Base-by-base conservation (phyloP, 176 grass and related monocot species). In the Lolium rigidum region DNA sequence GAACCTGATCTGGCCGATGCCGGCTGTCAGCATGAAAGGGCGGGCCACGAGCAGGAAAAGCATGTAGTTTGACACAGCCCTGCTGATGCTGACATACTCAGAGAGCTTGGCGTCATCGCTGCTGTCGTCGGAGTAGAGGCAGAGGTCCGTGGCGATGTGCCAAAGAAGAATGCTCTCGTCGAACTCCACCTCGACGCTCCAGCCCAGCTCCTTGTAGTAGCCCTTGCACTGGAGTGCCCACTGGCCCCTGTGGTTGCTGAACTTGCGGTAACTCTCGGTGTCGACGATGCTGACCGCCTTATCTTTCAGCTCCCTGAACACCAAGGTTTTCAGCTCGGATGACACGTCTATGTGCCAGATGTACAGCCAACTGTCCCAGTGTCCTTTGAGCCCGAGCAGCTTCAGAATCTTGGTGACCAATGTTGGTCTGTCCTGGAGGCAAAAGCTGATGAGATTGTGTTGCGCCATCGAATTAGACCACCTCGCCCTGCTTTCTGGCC, bases 1-100 rank as follows among this genome's bases (percentile, higher is more conserved):
- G 60, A 86, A 91, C 52, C 89, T 70, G 54, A 91, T 91, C 78
- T 91, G 88, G 43, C 89, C 86, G 37, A 94, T 85, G 51, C 92
- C 77, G 6, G 89, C 86, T 9, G 77, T 87, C 25, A 94, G 71
- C 92, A 91, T 86, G 60, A 87, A 81, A 4, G 89, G 92, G 0
- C 88, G 86, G 2, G 69, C 57, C 2, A 91, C 60, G 13, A 91
- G 69, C 10, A 94, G 92, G 84, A 87, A 91, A 1, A 88, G 62
- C 89, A 91, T 86, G 86, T 94, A 91, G 8, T 88, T 78, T 0
- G 89, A 93, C 3, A 93, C 50, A 38, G 39, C 50, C 10, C 25
- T 31, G 70, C 82, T 76, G 64, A 74, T 80, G 38, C 62, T 20
- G 2, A 80, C 76, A 50, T 85, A 38, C 38, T 9, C 56, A 1